Evolutionary conservation across 2,329 filamentous ascomycete genomes (phyloP), one percentile per base, ranked within the genome.

Genomic region (Monilinia fructicola): DNA sequence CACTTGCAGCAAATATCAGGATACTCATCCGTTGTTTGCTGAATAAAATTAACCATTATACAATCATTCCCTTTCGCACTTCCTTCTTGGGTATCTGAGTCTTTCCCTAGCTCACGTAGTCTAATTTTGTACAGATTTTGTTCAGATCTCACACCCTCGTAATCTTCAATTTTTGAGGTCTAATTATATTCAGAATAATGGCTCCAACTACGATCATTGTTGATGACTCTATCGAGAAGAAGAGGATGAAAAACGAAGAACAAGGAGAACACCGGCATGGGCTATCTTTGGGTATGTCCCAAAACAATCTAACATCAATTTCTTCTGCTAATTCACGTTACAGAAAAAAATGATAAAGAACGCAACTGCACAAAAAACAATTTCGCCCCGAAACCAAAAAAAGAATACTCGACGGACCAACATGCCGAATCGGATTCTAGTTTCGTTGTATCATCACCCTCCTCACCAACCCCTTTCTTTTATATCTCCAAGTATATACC

Each of bases 401-500:
- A 6, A 50, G 16, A 46, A 38, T 23, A 26, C 2, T 21, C 23
- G 21, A 26, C 16, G 14, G 10, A 28, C 11, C 44, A 38, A 7
- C 44, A 50, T 2, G 23, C 2, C 16, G 3, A 4, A 12, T 26
- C 28, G 2, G 42, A 50, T 26, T 50, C 58, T 14, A 60, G 58
- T 35, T 60, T 60, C 5, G 26, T 44, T 26, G 28, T n/a, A 18
- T 4, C 46, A 50, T 21, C 21, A 50, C 28, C 28, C 18, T 28
- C n/a, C 0, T 60, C 18, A 12, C 44, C 16, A 18, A 31, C 7
- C 2, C 38, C 69, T 52, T 65, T 69, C n/a, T 61, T 68, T 54
- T 67, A 74, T 42, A 72, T 74, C 9, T 66, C 52, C 3, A 75
- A 70, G 46, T 75, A 73, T 48, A 74, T 75, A 1, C 71, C 74